Conservation (phyloP, 169 alveolate species). For the Eimeria nieschulzi region DNA sequence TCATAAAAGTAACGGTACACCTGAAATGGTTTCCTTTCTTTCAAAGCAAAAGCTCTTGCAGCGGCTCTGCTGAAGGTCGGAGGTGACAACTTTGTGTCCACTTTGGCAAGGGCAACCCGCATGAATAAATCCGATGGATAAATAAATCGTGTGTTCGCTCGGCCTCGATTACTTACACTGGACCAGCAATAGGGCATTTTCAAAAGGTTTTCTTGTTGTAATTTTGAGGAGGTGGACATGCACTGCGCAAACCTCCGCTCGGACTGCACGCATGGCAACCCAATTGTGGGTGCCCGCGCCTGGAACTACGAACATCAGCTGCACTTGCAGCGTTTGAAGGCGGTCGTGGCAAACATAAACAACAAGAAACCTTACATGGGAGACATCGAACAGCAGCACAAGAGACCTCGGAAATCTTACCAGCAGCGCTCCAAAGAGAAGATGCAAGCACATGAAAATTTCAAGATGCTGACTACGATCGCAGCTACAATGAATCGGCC, state of each 20-base stretch:
- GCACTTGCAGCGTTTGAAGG: conserved; percentile 66
- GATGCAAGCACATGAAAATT: conserved; percentile 70
- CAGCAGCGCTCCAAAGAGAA: conserved; percentile 50
- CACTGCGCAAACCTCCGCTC: conserved; percentile 65
- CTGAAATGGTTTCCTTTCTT: too few relatives aligned
- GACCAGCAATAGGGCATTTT: too few relatives aligned
- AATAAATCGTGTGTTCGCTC: too few relatives aligned
- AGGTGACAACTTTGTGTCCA: too few relatives aligned
- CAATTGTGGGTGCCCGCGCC: conserved; percentile 67
- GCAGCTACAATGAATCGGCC: conserved; percentile 76
- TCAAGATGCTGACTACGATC: conserved; percentile 72
- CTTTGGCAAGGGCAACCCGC: too few relatives aligned
- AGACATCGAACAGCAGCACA: conserved; percentile 52
- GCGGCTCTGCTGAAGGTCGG: too few relatives aligned
- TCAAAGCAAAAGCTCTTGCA: too few relatives aligned
- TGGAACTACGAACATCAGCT: conserved; percentile 36
- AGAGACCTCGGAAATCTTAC: conserved; percentile 49
- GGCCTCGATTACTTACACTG: too few relatives aligned
- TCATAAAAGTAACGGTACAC: too few relatives aligned
- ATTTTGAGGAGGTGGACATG: conserved; percentile 12
- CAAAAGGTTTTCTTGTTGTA: neutral
- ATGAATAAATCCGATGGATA: too few relatives aligned
- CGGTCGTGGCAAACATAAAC: conserved; percentile 55
- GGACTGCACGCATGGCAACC: conserved; percentile 76
- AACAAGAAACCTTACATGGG: conserved; percentile 58